phyloP scores from a whole-genome alignment of 2,329 filamentous ascomycete species.

The Botrytis aclada region DNA sequence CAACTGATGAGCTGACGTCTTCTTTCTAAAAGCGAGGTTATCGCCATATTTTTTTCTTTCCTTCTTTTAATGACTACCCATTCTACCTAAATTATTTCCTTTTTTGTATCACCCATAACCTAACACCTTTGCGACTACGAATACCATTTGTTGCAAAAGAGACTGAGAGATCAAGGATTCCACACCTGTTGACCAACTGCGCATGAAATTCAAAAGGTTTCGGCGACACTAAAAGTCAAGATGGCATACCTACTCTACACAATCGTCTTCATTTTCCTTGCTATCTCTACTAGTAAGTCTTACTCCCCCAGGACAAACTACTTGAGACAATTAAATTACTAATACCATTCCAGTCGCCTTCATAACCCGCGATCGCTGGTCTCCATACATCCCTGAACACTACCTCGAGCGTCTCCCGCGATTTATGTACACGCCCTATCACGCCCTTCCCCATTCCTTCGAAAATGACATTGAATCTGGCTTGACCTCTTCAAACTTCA shows the following conservation, averaged over 20 bases:
- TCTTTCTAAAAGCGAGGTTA: conserved; percentile 10
- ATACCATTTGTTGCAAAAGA: neutral
- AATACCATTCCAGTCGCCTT: conserved; percentile 58
- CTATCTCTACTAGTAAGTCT: conserved; percentile 65
- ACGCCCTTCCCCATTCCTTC: conserved; percentile 74
- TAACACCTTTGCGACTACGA: neutral
- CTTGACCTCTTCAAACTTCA: conserved; percentile 77
- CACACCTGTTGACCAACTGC: neutral
- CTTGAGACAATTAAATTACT: conserved; percentile 19
- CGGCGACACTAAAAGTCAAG: conserved; percentile 17
- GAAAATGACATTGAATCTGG: conserved; percentile 83
- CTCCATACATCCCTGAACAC: conserved; percentile 51
- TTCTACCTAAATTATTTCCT: neutral
- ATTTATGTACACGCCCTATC: conserved; percentile 65
- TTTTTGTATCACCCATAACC: neutral
- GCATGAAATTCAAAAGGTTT: neutral
- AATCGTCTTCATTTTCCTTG: conserved; percentile 66
- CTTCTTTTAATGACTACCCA: neutral
- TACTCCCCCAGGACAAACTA: conserved; percentile 19
- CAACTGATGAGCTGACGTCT: conserved; percentile 5
- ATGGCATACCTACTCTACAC: conserved; percentile 84
- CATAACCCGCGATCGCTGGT: conserved; percentile 76
- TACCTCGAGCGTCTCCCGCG: conserved; percentile 45
- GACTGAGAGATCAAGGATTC: neutral
- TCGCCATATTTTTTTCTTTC: neutral